Base-by-base conservation (phyloP, 2,329 filamentous ascomycete genomes). In the Macrophomina tecta region DNA sequence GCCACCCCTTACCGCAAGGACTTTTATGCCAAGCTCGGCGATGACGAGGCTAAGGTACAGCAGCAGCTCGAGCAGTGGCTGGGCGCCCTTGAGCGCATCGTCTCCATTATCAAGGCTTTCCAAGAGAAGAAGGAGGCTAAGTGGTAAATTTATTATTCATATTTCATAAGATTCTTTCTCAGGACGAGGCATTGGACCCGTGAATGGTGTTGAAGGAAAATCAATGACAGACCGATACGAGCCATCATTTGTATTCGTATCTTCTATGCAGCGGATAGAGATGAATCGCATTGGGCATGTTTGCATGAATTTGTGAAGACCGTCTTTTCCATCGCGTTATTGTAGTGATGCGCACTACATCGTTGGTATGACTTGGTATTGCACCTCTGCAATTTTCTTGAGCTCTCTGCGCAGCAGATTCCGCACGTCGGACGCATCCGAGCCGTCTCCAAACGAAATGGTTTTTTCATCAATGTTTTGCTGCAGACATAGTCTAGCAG, bases 1-100 rank as follows among this genome's bases (percentile, higher is more conserved):
- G 94, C 93, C 18, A 94, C 91, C 72, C 95, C 95, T 1, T 97
- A 97, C 85, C 89, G 94, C 72, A 92, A 92, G 78, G 92, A 94
- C 80, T 98, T 99, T 78, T 98, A 97, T 79, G 81, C 81, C 71
- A 97, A 97, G 87, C 85, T 99, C 51, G 93, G 91, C 45, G 82
- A 84, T 23, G 87, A 92, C 75, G 80, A 86, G 46, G 75, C 74
- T 12, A 87, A 90, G 79, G 90, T 95, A 58, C 73, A 84, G 61
- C 76, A 80, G 65, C 87, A 91, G 75, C 79, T 97, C 74, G 81
- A 84, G 72, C 81, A 83, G 70, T 97, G 94, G 86, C 84, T 98
- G 69, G 82, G 80, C n/a, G 88, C 90, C 8, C 82, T 98, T 73
- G 90, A 95, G 82, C 89, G 90, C 79, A 85, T 90, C 72, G 89